Percentiles rank a stretch among this genome's conserved stretches.
These are phyloP conservation scores for Picocystis salinarum DNA, from an alignment of 139 green algal species.

Conservation along the genomic window DNA sequence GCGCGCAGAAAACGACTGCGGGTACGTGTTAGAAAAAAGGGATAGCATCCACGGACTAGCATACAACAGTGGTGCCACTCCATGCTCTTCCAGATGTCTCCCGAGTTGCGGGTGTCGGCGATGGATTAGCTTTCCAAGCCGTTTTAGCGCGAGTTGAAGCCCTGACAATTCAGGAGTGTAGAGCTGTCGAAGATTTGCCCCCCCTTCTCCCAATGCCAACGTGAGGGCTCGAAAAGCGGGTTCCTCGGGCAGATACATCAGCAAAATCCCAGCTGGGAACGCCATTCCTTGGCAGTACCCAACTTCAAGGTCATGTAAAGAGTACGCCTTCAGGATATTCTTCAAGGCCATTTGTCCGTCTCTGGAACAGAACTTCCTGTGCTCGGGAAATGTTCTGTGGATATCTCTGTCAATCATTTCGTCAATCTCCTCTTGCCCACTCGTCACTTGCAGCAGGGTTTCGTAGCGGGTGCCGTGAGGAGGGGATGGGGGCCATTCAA, in stretches of 20 bases:
- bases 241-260: conserved; percentile 85
- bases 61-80: conserved; percentile 60
- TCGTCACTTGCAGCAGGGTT: too few relatives aligned
- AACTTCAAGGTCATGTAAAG: conserved; percentile 60
- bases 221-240: conserved; percentile 39
- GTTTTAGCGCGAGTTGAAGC: conserved; percentile 52
- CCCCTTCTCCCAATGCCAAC: conserved; percentile 15
- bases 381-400: conserved; percentile 83
- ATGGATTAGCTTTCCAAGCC: conserved; percentile 37
- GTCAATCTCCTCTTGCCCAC: conserved; percentile 65
- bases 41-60: conserved; percentile 83
- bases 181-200: conserved; percentile 45
- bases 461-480: too few relatives aligned
- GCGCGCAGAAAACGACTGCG: conserved; percentile 45
- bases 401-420: conserved; percentile 80
- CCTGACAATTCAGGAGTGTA: conserved; percentile 57
- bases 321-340: conserved; percentile 75
- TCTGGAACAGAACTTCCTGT: conserved; percentile 77
- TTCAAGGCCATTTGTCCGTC: conserved; percentile 57
- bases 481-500: too few relatives aligned
- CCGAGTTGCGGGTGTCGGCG: conserved; percentile 7
- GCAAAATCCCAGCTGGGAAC: conserved; percentile 71
- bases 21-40: conserved; percentile 68
- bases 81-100: conserved; percentile 26
- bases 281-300: conserved; percentile 42